Conservation (phyloP, 2,329 filamentous ascomycete genomes). For the Ceratocystis ficicola region DNA sequence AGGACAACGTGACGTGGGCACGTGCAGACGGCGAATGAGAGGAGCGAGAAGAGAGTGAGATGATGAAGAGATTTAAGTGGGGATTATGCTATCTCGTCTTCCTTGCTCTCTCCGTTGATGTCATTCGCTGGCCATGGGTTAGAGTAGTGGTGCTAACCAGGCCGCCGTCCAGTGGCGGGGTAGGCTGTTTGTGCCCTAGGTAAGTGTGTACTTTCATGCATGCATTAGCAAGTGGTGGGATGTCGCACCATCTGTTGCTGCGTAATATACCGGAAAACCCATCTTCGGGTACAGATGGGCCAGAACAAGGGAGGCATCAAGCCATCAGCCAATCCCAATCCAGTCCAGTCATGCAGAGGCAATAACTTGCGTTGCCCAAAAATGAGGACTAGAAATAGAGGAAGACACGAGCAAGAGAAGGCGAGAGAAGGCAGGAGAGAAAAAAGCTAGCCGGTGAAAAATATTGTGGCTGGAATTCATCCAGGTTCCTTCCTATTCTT, state of each 20-base stretch:
- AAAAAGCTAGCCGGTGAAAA: not conserved
- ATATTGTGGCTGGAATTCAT: not conserved
- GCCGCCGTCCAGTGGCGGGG: not conserved
- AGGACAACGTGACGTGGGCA: conserved; percentile 9
- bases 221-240: no score
- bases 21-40: not conserved
- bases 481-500: not conserved
- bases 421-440: no score
- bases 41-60: not conserved
- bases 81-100: not conserved
- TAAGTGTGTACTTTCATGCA: no score
- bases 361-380: not conserved
- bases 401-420: no score
- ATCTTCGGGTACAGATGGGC: no score
- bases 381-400: not conserved
- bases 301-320: no score
- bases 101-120: not conserved
- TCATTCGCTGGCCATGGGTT: not conserved
- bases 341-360: not conserved
- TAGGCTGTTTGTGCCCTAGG: no score
- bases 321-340: not conserved
- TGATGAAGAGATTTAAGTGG: not conserved
- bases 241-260: no score
- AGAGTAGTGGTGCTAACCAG: no score
- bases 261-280: no score